A percentile compares a stretch with the other conserved stretches of the same genome.
Conservation (phyloP, 1,139 yeast species). For the Sugiyamaella grinbergsii region DNA sequence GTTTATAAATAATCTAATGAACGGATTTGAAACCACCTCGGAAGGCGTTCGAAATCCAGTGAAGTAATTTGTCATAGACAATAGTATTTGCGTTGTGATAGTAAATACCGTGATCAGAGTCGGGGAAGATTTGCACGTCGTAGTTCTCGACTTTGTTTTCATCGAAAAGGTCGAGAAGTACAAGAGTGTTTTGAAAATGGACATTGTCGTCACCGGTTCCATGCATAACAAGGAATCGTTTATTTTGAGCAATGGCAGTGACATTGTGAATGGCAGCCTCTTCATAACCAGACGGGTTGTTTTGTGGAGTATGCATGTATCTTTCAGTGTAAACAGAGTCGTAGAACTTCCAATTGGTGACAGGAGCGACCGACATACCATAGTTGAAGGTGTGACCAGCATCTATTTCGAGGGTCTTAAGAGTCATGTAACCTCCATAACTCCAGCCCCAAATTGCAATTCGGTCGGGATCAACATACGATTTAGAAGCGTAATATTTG, state of each 20-base stretch:
- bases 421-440: constrained; percentile 79
- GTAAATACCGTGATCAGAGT: constrained; percentile 81
- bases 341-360: constrained; percentile 77
- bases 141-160: constrained; percentile 68
- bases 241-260: constrained; percentile 53
- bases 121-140: constrained; percentile 90
- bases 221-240: constrained; percentile 80
- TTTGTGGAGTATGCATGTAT: constrained; percentile 71
- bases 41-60: constrained; percentile 76
- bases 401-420: constrained; percentile 75
- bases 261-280: constrained; percentile 51
- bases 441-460: constrained; percentile 99
- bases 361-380: constrained; percentile 91
- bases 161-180: constrained; percentile 72
- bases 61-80: constrained; percentile 70
- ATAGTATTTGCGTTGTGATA: constrained; percentile 78
- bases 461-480: constrained; percentile 58
- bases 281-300: constrained; percentile 57
- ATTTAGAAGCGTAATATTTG: constrained; percentile 56
- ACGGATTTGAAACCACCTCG: constrained; percentile 48
- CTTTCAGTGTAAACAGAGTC: constrained; percentile 89
- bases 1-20: constrained; percentile 5
- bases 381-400: constrained; percentile 66
- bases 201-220: constrained; percentile 98
- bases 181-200: constrained; percentile 82